These are phyloP conservation scores for Rhizopus delemar DNA, from an alignment of 371 early-diverging fungal genomes.

Conservation along the genomic window DNA sequence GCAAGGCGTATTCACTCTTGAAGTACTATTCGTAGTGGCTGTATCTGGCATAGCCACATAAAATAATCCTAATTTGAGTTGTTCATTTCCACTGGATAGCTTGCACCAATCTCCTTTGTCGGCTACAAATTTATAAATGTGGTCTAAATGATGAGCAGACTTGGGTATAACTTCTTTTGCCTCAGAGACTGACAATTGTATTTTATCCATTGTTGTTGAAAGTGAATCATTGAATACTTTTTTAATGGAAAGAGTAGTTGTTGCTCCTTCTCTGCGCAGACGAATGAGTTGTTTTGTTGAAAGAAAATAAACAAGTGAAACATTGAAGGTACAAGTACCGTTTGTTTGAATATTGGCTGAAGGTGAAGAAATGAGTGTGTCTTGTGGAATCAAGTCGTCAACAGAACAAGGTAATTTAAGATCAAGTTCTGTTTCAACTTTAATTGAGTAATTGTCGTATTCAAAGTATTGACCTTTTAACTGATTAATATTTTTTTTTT, in stretches of 20 bases:
- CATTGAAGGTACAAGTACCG: slow-evolving; percentile 32
- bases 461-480: slow-evolving; percentile 41
- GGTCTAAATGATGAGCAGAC: slow-evolving; percentile 35
- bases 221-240: slow-evolving; percentile 9
- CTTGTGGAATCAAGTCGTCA: slow-evolving; percentile 48
- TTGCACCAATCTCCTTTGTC: slow-evolving; percentile 47
- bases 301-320: slow-evolving; percentile 44
- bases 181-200: slow-evolving; percentile 28
- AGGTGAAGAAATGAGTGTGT: slow-evolving; percentile 36
- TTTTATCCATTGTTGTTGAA: slow-evolving; percentile 12
- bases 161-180: slow-evolving; percentile 46
- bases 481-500: slow-evolving; percentile 4
- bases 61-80: slow-evolving; percentile 44
- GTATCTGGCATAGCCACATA: slow-evolving; percentile 47
- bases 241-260: slow-evolving; percentile 24
- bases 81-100: slow-evolving; percentile 22
- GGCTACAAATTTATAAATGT: slow-evolving; percentile 42
- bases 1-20: slow-evolving; percentile 16
- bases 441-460: slow-evolving; percentile 10
- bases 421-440: slow-evolving; percentile 44
- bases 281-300: slow-evolving; percentile 44
- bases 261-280: slow-evolving; percentile 36
- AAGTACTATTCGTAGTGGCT: slow-evolving; percentile 1
- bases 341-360: slow-evolving; percentile 26
- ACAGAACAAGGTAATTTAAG: slow-evolving; percentile 45